Base-by-base conservation (phyloP, 768 basidiomycete species). In the Podaxis sp. region DNA sequence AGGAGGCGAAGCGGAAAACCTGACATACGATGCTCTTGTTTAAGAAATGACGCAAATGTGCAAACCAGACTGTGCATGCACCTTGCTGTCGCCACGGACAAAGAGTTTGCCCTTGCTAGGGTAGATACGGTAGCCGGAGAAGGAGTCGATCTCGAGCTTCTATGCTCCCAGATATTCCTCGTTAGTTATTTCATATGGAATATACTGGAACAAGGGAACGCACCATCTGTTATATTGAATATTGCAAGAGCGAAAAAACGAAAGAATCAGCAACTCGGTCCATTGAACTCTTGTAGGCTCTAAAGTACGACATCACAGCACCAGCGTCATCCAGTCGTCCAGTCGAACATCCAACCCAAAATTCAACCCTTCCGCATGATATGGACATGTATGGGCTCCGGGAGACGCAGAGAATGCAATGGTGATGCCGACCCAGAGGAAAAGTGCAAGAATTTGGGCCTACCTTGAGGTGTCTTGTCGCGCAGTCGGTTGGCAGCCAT, bases 111-210 rank as follows among this genome's bases (percentile, higher is more conserved):
- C 96, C 90, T 91, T 96, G 79, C 87, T 87, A 69, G 96, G 96
- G 88, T 99, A 99, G 84, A 99, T 96, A 73, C 90, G 90, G 87
- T 84, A 95, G 71, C 93, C 93, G 72, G 95, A 96, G 87, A 99
- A 99, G 64, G 90, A 89, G 84, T 98, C 97, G 82, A 95, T 91
- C 81, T 99, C 96, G 84, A 98, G 88, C 88, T 98, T 98, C 91
- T 93, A 64, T 63, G 71, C 76, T 76, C 76, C 55, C 22, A 64
- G 54, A 62, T 38, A 44, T 54, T 33, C 56, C 73, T 60, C 70
- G 71, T 40, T 58, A 63, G 22, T n/a, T 33, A 4, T 33, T 40
- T 33, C 36, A 3, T 5, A 65, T 26, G 28, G 22, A n/a, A 26
- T 20, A 15, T 22, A 59, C 10, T 11, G 51, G 11, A 49, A 50